Base-by-base conservation (phyloP, 1,284 basidiomycete genomes). In the Neotropicomus parvogracilis region DNA sequence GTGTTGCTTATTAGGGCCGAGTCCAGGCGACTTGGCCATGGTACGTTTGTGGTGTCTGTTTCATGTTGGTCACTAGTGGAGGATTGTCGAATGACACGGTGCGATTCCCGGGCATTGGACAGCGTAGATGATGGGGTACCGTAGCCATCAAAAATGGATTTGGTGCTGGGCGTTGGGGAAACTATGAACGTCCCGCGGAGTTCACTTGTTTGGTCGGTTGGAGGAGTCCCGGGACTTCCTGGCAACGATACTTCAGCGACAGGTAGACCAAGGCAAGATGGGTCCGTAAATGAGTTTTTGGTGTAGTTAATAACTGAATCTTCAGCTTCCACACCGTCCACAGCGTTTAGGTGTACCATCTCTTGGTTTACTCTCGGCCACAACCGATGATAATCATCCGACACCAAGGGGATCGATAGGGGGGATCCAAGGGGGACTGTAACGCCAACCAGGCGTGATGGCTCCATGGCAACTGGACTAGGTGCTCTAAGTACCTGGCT, bases 1-100 rank as follows among this genome's bases (percentile, higher is more conserved):
- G 81, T 73, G 59, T 91, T 84, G 33, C 71, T 72, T 7, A 91
- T 57, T 53, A 85, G 85, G 6, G 66, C 68, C 3, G 86, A 85
- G 45, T 71, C 70, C 49, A 83, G 59, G 27, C 44, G 19, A 4
- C 21, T 29, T 34, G 48, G 43, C n/a, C 6, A 43, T 2, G 44
- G 31, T 24, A 19, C 14, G 27, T 39, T 36, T 33, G 40, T 21
- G 10, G 10, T 7, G 17, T 20, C 32, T 7, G 12, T 7, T 35
- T 44, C 48, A 10, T 37, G 50, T 14, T 38, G 45, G 17, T 43
- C 44, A 27, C 33, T 40, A n/a, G n/a, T 12, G 41, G 14, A 11
- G 24, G 8, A 39, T 24, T 49, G 57, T 29, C 33, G 43, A 28
- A 14, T 13, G 11, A 26, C 32, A 10, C 16, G 11, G 4, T 43